Base-by-base conservation (phyloP, 805 yeast species). In the Tetrapisispora taiwanensis region DNA sequence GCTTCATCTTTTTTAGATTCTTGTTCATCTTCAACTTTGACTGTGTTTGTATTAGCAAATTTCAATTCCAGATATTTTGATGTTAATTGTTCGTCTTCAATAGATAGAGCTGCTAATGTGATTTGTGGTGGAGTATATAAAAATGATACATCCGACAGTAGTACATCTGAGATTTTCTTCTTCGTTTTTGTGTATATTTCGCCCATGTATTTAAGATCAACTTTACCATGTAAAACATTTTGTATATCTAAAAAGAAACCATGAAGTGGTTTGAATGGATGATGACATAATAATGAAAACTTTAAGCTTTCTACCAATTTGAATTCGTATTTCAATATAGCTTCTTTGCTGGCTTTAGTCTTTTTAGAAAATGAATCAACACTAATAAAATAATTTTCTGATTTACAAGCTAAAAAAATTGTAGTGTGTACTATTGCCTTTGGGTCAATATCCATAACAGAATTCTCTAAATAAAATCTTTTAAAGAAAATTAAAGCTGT, bases 201-300 rank as follows among this genome's bases (percentile, higher is more conserved):
- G 1, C 92, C 90, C 47, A 87, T 65, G 40, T 77, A 73, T 38
- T 74, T 75, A 27, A 73, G 66, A 46, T 77, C 78, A 15, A 75
- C 60, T 46, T 60, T 61, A 15, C 71, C 72, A 52, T 63, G 52
- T 45, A 76, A 64, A 43, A 68, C 72, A 44, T 63, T 72, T 60
- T 92, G 98, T 50, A 89, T 75, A 63, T 92, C 99, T 39, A 90
- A 73, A 63, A 83, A 90, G 60, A 90, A 89, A 19, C 99, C 99
- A 61, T 89, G 92, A n/a, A 92, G 64, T 0, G 97, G 87, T 49
- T 82, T 72, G 63, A 76, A 81, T 2, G 97, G 94, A 64, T 87
- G 96, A 60, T 90, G 97, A 9, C 84, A 90, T 49, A 81, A 59
- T 41, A 92, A 67, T 0, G 95, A 82, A 63, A 92, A 92, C 47